phyloP scores from a whole-genome alignment of 1,284 basidiomycete genomes.

The Termitomyces sp. region DNA sequence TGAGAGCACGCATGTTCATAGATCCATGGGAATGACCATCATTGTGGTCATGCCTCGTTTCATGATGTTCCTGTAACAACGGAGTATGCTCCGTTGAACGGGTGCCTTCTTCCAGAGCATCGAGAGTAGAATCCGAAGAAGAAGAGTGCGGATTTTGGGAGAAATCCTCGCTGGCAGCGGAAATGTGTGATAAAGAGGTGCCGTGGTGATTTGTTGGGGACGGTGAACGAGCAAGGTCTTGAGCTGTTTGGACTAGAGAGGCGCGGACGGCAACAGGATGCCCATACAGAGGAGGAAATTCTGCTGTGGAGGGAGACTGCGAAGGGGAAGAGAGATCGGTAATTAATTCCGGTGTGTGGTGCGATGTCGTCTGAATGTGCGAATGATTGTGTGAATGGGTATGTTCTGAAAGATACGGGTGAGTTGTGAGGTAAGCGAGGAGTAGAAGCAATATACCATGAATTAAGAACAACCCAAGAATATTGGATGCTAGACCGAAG shows the following conservation, averaged over 20 bases:
- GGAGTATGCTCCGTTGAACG: conserved; percentile 33
- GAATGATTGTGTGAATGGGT: conserved; percentile 54
- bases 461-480: conserved; percentile 94
- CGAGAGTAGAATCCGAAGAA: conserved; percentile 15
- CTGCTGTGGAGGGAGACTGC: conserved; percentile 32
- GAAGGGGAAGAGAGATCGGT: conserved; percentile 23
- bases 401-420: conserved; percentile 50
- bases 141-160: background rate
- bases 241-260: conserved; percentile 81
- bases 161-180: conserved; percentile 20
- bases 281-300: conserved; percentile 63
- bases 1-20: conserved; percentile 97
- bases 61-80: conserved; percentile 27
- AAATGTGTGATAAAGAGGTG: conserved; percentile 24
- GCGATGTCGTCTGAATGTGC: conserved; percentile 30
- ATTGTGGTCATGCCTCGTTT: conserved; percentile 2
- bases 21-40: conserved; percentile 60
- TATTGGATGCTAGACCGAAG: conserved; percentile 86
- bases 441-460: conserved; percentile 62
- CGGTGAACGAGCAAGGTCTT: conserved; percentile 57
- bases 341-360: conserved; percentile 22
- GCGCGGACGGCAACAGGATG: conserved; percentile 89
- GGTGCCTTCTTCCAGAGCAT: background rate
- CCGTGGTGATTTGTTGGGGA: conserved; percentile 35
- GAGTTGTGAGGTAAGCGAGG: conserved; percentile 1